These are phyloP conservation scores for Claviceps quebecensis DNA, from an alignment of 2,329 filamentous ascomycete genomes.

Conservation along the genomic window DNA sequence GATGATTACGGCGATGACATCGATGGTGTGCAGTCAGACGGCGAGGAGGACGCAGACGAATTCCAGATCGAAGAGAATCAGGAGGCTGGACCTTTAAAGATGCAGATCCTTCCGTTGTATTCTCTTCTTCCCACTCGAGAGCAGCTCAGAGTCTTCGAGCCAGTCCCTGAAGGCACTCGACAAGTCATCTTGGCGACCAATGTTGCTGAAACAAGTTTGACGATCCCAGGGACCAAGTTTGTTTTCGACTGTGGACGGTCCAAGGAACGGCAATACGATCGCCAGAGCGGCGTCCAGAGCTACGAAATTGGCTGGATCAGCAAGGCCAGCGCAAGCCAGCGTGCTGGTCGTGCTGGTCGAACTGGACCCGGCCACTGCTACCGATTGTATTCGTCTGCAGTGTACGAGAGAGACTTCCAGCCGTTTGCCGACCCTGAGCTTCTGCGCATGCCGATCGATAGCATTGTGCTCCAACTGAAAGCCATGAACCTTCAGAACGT, in stretches of 20 bases:
- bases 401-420: constrained; percentile 80
- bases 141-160: constrained; percentile 80
- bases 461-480: constrained; percentile 85
- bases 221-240: constrained; percentile 87
- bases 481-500: constrained; percentile 85
- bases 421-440: constrained; percentile 83
- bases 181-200: constrained; percentile 89
- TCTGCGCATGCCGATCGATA: constrained; percentile 80
- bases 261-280: constrained; percentile 84
- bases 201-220: constrained; percentile 92
- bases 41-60: constrained; percentile 42
- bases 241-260: constrained; percentile 90
- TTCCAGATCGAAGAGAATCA: constrained; percentile 55
- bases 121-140: constrained; percentile 83
- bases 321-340: constrained; percentile 86
- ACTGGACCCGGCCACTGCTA: constrained; percentile 96
- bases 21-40: constrained; percentile 43
- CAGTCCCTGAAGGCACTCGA: constrained; percentile 66
- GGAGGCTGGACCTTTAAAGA: constrained; percentile 48
- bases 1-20: constrained; percentile 49
- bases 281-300: constrained; percentile 81
- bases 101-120: constrained; percentile 87
- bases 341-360: constrained; percentile 84
- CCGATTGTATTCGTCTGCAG: constrained; percentile 81
- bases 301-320: constrained; percentile 96